These are phyloP conservation scores for Plasmopara halstedii DNA, from an alignment of 352 stramenopile species.

Conservation along the genomic window DNA sequence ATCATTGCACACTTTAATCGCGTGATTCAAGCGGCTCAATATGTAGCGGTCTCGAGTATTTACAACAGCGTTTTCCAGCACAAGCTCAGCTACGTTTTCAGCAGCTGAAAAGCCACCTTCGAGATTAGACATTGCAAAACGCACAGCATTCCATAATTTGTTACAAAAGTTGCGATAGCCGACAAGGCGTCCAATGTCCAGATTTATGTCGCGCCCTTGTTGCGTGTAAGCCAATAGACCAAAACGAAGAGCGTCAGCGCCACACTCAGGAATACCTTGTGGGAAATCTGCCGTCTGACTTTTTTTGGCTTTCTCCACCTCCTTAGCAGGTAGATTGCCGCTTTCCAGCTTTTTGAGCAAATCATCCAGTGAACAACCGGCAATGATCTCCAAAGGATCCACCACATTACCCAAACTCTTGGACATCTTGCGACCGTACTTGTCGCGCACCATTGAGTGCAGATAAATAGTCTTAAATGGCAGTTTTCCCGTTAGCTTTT, in stretches of 20 bases:
- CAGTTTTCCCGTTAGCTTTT: conserved; percentile 95
- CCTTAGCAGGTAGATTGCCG: conserved; percentile 96
- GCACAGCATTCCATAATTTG: conserved; percentile 99
- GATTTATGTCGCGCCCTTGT: conserved; percentile 96
- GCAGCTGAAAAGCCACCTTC: conserved; percentile 59
- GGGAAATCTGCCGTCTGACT: conserved; percentile 96
- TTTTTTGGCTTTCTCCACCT: conserved; percentile 97
- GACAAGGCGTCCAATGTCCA: conserved; percentile 99
- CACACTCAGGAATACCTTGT: conserved; percentile 98
- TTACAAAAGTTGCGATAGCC: conserved; percentile 99
- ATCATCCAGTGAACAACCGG: conserved; percentile 91
- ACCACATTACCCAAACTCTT: conserved; percentile 99
- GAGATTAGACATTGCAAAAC: conserved; percentile 97
- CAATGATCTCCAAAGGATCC: conserved; percentile 97
- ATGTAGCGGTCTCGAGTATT: conserved; percentile 72
- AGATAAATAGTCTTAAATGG: conserved; percentile 97
- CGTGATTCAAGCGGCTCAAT: conserved; percentile 72
- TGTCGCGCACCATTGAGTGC: conserved; percentile 97
- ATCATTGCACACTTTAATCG: conserved; percentile 67
- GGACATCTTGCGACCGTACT: conserved; percentile 99
- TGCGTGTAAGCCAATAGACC: conserved; percentile 95
- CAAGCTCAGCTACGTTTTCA: conserved; percentile 43
- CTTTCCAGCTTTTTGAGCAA: conserved; percentile 94
- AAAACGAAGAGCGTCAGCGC: conserved; percentile 97
- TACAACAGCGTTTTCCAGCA: conserved; percentile 63